Evolutionary conservation across 2,329 filamentous ascomycete species (phyloP).

Genomic region (Pyrenophora seminiperda): DNA sequence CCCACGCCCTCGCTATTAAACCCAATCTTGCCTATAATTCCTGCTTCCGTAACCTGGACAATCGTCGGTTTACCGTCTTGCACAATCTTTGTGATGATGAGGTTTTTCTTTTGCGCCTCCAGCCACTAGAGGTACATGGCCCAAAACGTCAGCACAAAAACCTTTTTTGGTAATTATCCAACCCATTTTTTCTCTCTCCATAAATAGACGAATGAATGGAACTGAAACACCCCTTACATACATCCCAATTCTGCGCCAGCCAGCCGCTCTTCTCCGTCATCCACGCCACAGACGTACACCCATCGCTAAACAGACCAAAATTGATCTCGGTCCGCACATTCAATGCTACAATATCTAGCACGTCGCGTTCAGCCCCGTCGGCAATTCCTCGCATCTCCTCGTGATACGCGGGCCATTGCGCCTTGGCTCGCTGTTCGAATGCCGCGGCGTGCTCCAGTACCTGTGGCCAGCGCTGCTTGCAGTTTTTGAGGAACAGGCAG

Average conservation of each 20-base stretch:
- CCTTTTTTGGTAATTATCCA: neutral
- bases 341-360: slow-evolving; percentile 62
- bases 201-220: too few species aligned
- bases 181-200: neutral
- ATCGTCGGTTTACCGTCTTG: slow-evolving; percentile 55
- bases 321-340: slow-evolving; percentile 64
- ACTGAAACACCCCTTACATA: slow-evolving; percentile 20
- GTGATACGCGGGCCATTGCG: slow-evolving; percentile 51
- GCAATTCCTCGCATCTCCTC: slow-evolving; percentile 60
- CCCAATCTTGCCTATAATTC: slow-evolving; percentile 69
- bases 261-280: slow-evolving; percentile 47
- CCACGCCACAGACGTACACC: slow-evolving; percentile 61
- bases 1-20: slow-evolving; percentile 65
- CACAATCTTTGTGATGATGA: slow-evolving; percentile 56
- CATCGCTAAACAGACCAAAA: slow-evolving; percentile 63
- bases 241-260: slow-evolving; percentile 65
- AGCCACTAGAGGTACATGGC: slow-evolving; percentile 62
- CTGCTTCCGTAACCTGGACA: slow-evolving; percentile 64
- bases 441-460: slow-evolving; percentile 54
- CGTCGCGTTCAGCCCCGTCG: slow-evolving; percentile 52
- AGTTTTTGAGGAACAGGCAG: slow-evolving; percentile 54
- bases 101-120: slow-evolving; percentile 55
- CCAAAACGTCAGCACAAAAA: too few species aligned
- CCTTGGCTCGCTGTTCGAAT: slow-evolving; percentile 54
- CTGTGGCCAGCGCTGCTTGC: slow-evolving; percentile 53